Conservation (phyloP, 2,329 filamentous ascomycete species). For the Fusarium albosuccineum region DNA sequence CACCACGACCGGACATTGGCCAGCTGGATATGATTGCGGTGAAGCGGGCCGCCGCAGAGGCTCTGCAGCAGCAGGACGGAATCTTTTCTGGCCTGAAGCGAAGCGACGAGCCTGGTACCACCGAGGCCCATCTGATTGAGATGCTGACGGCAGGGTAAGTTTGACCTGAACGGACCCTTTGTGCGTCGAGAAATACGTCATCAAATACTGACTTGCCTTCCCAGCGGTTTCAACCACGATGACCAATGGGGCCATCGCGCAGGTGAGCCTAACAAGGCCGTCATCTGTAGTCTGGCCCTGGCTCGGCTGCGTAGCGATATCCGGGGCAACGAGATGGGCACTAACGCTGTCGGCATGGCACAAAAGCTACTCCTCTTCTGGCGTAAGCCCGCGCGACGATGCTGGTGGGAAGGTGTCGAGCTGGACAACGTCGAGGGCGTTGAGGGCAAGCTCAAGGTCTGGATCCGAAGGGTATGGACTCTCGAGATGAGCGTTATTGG, state of each 20-base stretch:
- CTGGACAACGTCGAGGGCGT: conserved; percentile 90
- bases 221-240: conserved; percentile 94
- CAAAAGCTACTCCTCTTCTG: conserved; percentile 98
- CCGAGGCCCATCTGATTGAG: conserved; percentile 97
- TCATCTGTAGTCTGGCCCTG: conserved; percentile 95
- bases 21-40: conserved; percentile 95
- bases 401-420: conserved; percentile 99
- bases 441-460: conserved; percentile 93
- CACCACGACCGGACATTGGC: conserved; percentile 84
- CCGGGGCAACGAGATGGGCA: conserved; percentile 79
- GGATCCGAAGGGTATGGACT: conserved; percentile 98
- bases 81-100: conserved; percentile 97
- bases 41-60: conserved; percentile 89
- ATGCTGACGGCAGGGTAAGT: conserved; percentile 98
- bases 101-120: conserved; percentile 95
- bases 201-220: conserved; percentile 9
- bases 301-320: conserved; percentile 94
- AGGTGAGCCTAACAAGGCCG: conserved; percentile 97
- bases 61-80: conserved; percentile 88
- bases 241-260: conserved; percentile 96
- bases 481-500: conserved; percentile 98
- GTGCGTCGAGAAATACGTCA: background rate
- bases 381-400: conserved; percentile 94
- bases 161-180: background rate
- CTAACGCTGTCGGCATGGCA: conserved; percentile 93